phyloP scores from a whole-genome alignment of 371 early-diverging fungal genomes.

The Actinomortierella wolfii region DNA sequence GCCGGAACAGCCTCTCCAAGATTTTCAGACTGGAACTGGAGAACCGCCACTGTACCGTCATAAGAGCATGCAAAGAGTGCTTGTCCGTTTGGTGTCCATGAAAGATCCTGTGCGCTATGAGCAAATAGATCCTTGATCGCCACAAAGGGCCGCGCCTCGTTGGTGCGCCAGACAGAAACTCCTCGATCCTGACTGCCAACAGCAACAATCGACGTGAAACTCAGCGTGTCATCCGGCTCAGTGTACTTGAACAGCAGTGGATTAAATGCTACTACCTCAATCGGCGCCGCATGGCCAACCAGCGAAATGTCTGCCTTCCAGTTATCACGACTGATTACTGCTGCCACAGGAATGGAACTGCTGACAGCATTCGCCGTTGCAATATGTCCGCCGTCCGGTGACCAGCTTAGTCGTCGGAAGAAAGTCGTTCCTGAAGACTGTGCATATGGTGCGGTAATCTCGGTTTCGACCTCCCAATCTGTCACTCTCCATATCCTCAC shows the following conservation, averaged over 20 bases:
- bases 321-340: conserved; percentile 76
- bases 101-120: conserved; percentile 85
- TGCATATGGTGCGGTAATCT: conserved; percentile 76
- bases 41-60: conserved; percentile 87
- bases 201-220: conserved; percentile 74
- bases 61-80: conserved; percentile 86
- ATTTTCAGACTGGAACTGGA: conserved; percentile 70
- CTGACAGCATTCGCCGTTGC: conserved; percentile 92
- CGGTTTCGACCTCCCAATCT: conserved; percentile 83
- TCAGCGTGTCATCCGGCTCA: conserved; percentile 36
- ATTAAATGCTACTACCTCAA: conserved; percentile 93
- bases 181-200: conserved; percentile 92
- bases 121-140: conserved; percentile 78
- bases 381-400: conserved; percentile 91
- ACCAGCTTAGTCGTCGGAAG: conserved; percentile 93
- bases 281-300: conserved; percentile 88
- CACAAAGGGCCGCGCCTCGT: conserved; percentile 72
- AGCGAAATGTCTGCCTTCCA: conserved; percentile 85
- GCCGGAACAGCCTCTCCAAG: conserved; percentile 66
- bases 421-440: conserved; percentile 84
- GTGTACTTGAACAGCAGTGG: conserved; percentile 68
- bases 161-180: conserved; percentile 90
- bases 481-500: conserved; percentile 86
- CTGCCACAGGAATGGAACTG: conserved; percentile 81
- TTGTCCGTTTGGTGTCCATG: conserved; percentile 87